phyloP scores from a whole-genome alignment of 768 basidiomycete species.

The Boletus reticuloceps region DNA sequence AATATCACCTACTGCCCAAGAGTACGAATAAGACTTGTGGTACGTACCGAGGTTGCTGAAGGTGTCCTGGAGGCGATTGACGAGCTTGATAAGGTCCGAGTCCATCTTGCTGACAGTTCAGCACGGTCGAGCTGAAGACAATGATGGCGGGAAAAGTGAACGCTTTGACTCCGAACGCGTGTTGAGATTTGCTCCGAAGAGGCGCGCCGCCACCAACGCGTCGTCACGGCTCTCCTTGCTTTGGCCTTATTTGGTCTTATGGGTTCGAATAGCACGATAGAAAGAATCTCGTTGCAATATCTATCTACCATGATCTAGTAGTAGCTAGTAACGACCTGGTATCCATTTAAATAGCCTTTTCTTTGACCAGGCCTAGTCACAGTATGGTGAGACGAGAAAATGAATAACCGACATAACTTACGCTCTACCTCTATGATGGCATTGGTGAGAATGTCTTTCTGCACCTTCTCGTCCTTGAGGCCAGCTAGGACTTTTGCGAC shows the following conservation, averaged over 20 bases:
- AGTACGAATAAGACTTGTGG: background rate
- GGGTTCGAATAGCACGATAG: slow-evolving; percentile 1
- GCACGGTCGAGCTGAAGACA: background rate
- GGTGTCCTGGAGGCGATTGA: slow-evolving; percentile 94
- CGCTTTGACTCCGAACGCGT: slow-evolving; percentile 16
- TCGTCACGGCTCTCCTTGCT: slow-evolving; percentile 28
- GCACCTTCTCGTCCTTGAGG: slow-evolving; percentile 84
- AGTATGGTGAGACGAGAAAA: slow-evolving; percentile 1
- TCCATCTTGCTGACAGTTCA: slow-evolving; percentile 60
- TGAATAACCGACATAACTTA: slow-evolving; percentile 45
- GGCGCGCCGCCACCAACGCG: slow-evolving; percentile 30
- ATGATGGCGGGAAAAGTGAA: slow-evolving; percentile 3
- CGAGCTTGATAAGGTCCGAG: slow-evolving; percentile 88
- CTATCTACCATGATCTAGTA: slow-evolving; percentile 31
- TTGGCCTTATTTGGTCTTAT: slow-evolving; percentile 26
- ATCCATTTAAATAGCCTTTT: slow-evolving; percentile 75
- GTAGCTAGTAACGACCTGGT: slow-evolving; percentile 16
- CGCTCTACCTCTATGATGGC: slow-evolving; percentile 92
- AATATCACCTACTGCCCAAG: slow-evolving; percentile 6
- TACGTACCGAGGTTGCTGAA: slow-evolving; percentile 81
- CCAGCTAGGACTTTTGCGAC: slow-evolving; percentile 84
- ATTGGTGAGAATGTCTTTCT: slow-evolving; percentile 74
- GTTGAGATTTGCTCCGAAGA: background rate
- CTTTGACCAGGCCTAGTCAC: slow-evolving; percentile 79
- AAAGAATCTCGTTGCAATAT: slow-evolving; percentile 5